Base-by-base conservation (phyloP, 176 grass and related monocot genomes). In the Microstegium vimineum region DNA sequence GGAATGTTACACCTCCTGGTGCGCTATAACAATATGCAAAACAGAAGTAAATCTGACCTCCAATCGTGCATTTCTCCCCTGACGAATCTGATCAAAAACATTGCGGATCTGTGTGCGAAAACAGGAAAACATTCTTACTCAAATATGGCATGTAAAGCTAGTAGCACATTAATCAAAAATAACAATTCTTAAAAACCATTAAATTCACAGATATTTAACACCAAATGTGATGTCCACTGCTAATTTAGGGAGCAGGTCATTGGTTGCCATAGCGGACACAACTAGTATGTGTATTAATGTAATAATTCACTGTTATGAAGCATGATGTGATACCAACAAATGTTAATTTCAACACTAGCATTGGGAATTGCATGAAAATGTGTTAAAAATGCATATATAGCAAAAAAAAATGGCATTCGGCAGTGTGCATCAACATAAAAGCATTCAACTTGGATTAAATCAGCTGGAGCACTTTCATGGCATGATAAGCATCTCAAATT, bases 51-150 rank as follows among this genome's bases (percentile, higher is more conserved):
- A 28, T 77, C 88, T 86, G 47, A 86, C 84, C 74, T 90, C 84
- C 37, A 90, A 62, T 74, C 88, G 83, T 41, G 83, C 61, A 75
- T 54, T 79, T 68, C 88, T 79, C 7, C 61, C 74, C 61, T 90
- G 88, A 42, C 88, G 88, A 61, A 90, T 67, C 73, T 90, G 88
- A 17, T 90, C 88, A 11, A 90, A 70, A 59, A 83, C 69, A 86
- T 68, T 83, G 20, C 88, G 84, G 10, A 90, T 40, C 84, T 90
- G 80, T 67, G 69, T 26, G 62, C 15, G 7, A 34, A 66, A 73
- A 82, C 30, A 63, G 4, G 37, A 34, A 60, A 27, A 74, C 14
- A 73, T 49, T 45, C 8, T 2, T 62, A n/a, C 43, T n/a, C 25
- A 60, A 54, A 73, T 25, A 65, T 30, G 26, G 36, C 12, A 70